Evolutionary conservation across 2,329 filamentous ascomycete genomes (phyloP).

Genomic region (Pseudogymnoascus sp.): DNA sequence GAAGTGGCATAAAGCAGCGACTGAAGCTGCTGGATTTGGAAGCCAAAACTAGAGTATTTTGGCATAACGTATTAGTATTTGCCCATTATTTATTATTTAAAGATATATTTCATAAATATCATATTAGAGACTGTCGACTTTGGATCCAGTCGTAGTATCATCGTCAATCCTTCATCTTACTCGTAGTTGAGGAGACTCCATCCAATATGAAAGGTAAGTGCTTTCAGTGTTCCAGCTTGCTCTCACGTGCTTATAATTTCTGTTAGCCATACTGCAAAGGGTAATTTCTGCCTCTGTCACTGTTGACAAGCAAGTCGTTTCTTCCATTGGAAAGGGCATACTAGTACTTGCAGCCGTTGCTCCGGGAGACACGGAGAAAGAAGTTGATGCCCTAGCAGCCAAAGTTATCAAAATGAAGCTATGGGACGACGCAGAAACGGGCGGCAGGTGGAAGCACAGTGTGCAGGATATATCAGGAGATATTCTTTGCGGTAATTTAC

Average conservation of each 20-base stretch:
- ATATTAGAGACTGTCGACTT: not conserved
- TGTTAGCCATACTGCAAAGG: constrained; percentile 76
- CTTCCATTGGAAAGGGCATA: constrained; percentile 81
- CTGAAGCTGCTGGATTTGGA: too few relatives aligned
- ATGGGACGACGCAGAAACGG: constrained; percentile 56
- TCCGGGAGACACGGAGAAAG: constrained; percentile 81
- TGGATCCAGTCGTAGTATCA: not conserved
- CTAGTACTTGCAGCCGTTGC: constrained; percentile 87
- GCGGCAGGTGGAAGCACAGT: constrained; percentile 67
- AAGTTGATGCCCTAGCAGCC: constrained; percentile 70
- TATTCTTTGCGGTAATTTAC: constrained; percentile 72
- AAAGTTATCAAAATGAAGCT: constrained; percentile 86
- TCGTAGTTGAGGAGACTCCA: constrained; percentile 2
- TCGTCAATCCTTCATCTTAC: constrained; percentile 10
- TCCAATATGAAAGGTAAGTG: constrained; percentile 12
- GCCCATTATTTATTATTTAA: not conserved
- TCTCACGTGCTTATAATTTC: constrained; percentile 13
- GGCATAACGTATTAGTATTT: not conserved
- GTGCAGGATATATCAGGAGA: constrained; percentile 86
- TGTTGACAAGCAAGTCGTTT: constrained; percentile 82
- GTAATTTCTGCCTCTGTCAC: constrained; percentile 94
- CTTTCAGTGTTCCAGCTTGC: constrained; percentile 13
- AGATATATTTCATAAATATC: not conserved
- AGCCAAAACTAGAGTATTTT: too few relatives aligned
- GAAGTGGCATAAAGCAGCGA: too few relatives aligned